Conservation (phyloP, 2,329 filamentous ascomycete species). For the Paecilomyces sp. region DNA sequence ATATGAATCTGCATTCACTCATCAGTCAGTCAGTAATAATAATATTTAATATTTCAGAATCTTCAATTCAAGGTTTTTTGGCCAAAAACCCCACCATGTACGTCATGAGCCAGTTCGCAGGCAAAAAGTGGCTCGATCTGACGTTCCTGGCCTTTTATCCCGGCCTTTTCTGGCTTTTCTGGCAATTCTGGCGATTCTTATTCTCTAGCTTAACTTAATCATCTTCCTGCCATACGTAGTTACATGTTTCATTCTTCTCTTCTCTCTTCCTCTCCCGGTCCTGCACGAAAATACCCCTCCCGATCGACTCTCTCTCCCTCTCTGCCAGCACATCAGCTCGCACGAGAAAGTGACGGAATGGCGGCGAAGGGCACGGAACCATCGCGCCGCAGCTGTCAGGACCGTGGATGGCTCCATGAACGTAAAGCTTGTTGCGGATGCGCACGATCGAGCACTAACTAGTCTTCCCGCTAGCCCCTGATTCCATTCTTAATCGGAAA, state of each 20-base stretch:
- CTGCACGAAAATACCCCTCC: not conserved
- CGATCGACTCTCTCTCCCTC: not conserved
- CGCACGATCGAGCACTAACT: not conserved
- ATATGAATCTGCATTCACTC: too few relatives aligned
- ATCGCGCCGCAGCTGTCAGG: not conserved
- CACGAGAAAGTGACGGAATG: not conserved
- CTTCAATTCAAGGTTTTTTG: not conserved
- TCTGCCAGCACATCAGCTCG: not conserved
- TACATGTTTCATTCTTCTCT: too few relatives aligned
- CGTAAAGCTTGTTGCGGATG: slow-evolving; percentile 3
- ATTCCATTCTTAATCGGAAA: not conserved
- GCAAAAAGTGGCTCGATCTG: not conserved
- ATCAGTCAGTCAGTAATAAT: too few relatives aligned
- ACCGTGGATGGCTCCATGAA: too few relatives aligned
- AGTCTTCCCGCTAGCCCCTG: not conserved
- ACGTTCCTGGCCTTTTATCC: not conserved
- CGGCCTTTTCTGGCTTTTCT: too few relatives aligned
- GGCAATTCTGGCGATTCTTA: too few relatives aligned
- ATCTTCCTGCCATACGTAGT: too few relatives aligned
- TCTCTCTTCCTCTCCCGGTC: too few relatives aligned
- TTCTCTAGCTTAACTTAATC: too few relatives aligned
- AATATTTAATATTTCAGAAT: not conserved
- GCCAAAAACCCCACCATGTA: not conserved
- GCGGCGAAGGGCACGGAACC: not conserved
- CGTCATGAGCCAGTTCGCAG: not conserved